Evolutionary conservation across 2,329 filamentous ascomycete species (phyloP).

Genomic region (Aspergillus felis): DNA sequence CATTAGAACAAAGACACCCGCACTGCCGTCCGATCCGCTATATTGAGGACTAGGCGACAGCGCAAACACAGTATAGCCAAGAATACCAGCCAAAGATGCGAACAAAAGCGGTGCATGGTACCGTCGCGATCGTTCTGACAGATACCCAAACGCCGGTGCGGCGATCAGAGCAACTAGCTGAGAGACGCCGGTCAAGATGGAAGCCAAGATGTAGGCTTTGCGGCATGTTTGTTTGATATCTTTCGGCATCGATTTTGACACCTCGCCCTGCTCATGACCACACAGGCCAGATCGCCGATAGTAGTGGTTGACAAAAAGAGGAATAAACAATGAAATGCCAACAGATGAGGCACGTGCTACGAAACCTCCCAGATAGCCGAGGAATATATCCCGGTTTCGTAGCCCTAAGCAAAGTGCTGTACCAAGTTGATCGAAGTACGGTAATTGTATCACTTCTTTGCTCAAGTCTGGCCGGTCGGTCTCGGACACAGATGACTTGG

Average conservation of each 20-base stretch:
- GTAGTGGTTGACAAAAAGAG: slow-evolving; percentile 86
- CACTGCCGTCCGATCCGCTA: slow-evolving; percentile 63
- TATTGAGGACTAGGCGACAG: slow-evolving; percentile 73
- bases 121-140: slow-evolving; percentile 64
- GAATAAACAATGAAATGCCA: slow-evolving; percentile 91
- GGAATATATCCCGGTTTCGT: slow-evolving; percentile 70
- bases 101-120: slow-evolving; percentile 72
- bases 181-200: slow-evolving; percentile 81
- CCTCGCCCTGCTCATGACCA: slow-evolving; percentile 41
- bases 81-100: slow-evolving; percentile 68
- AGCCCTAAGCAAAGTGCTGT: slow-evolving; percentile 67
- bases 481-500: slow-evolving; percentile 1
- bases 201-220: slow-evolving; percentile 80
- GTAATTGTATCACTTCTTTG: slow-evolving; percentile 10
- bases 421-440: slow-evolving; percentile 53
- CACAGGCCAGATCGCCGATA: slow-evolving; percentile 81
- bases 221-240: slow-evolving; percentile 83
- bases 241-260: slow-evolving; percentile 26
- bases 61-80: slow-evolving; percentile 74
- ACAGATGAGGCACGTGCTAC: slow-evolving; percentile 93
- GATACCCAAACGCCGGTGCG: slow-evolving; percentile 81
- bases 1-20: slow-evolving; percentile 70
- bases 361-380: slow-evolving; percentile 91
- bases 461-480: slow-evolving; percentile 1
- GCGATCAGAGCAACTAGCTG: slow-evolving; percentile 81